Evolutionary conservation across 129 eudicot genomes (phyloP).

Genomic region (Arctium lappa): DNA sequence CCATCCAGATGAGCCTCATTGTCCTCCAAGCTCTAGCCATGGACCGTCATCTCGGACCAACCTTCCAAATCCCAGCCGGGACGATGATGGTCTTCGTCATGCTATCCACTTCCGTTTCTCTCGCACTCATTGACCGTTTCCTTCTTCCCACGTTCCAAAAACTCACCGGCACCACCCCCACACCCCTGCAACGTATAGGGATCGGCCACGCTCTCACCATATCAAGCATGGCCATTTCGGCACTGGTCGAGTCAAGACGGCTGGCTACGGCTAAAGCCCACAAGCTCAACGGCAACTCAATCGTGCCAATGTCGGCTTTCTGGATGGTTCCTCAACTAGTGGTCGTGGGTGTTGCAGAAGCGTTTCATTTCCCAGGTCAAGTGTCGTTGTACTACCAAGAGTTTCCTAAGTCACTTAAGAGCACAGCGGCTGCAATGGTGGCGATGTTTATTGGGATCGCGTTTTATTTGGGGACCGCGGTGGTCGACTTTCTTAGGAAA

Average conservation of each 20-base stretch:
- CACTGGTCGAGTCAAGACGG: conserved; percentile 58
- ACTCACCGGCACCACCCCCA: conserved; percentile 21
- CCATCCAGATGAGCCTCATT: conserved; percentile 38
- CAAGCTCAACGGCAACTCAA: background rate
- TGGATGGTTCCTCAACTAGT: conserved; percentile 61
- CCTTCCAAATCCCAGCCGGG: conserved; percentile 53
- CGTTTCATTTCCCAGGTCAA: conserved; percentile 62
- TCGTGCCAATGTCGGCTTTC: conserved; percentile 44
- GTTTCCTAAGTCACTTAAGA: conserved; percentile 52
- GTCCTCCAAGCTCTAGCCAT: conserved; percentile 63
- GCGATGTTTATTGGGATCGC: conserved; percentile 46
- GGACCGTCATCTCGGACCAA: conserved; percentile 44
- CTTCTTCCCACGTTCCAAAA: conserved; percentile 39
- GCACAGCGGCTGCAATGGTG: conserved; percentile 56
- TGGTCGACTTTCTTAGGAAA: conserved; percentile 37
- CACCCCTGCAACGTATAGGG: conserved; percentile 55
- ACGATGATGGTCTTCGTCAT: conserved; percentile 40
- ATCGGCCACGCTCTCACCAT: conserved; percentile 56
- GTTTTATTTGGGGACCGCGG: conserved; percentile 50
- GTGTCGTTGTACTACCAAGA: conserved; percentile 61
- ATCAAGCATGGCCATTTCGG: conserved; percentile 58
- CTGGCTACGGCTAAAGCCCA: conserved; percentile 22
- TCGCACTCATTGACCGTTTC: conserved; percentile 32
- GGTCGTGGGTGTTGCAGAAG: conserved; percentile 55
- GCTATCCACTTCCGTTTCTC: conserved; percentile 34